Conservation (phyloP, 768 basidiomycete species). For the Pleurotus djamor region DNA sequence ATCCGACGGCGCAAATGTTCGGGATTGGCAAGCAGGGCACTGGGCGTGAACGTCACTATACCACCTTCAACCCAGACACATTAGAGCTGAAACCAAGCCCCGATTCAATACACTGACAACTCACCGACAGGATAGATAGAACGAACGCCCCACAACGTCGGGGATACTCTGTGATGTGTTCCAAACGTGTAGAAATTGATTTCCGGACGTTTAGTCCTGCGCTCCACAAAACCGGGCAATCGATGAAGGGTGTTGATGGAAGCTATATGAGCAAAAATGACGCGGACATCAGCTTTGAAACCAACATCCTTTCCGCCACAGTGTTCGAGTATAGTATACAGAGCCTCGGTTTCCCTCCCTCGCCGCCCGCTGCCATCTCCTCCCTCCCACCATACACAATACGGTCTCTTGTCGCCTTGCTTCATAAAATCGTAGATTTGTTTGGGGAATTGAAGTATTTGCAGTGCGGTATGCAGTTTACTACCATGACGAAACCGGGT, state of each 20-base stretch:
- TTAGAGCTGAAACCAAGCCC: not conserved
- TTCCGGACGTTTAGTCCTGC: conserved; percentile 40
- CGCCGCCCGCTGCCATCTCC: conserved; percentile 24
- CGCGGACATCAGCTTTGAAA: conserved; percentile 35
- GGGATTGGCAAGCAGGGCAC: conserved; percentile 54
- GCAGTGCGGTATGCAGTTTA: conserved; percentile 34
- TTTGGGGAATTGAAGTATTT: conserved; percentile 47
- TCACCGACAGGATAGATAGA: conserved; percentile 71
- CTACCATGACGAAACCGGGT: conserved; percentile 16
- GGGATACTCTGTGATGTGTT: conserved; percentile 50
- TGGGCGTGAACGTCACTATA: conserved; percentile 67
- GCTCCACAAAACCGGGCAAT: conserved; percentile 46
- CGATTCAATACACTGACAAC: conserved; percentile 11
- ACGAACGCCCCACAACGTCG: conserved; percentile 55
- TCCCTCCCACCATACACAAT: conserved; percentile 45
- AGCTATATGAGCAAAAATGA: conserved; percentile 68
- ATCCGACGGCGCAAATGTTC: conserved; percentile 46
- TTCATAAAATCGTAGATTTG: conserved; percentile 45
- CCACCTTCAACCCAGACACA: conserved; percentile 48
- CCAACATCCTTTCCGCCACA: conserved; percentile 37
- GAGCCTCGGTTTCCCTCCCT: conserved; percentile 39
- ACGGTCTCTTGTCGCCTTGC: conserved; percentile 27
- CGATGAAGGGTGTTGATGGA: conserved; percentile 46
- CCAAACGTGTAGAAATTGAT: conserved; percentile 70
- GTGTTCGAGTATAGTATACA: conserved; percentile 41